Evolutionary conservation across 176 grass and related monocot species (phyloP).

Genomic region (Echinochloa phyllopogon): DNA sequence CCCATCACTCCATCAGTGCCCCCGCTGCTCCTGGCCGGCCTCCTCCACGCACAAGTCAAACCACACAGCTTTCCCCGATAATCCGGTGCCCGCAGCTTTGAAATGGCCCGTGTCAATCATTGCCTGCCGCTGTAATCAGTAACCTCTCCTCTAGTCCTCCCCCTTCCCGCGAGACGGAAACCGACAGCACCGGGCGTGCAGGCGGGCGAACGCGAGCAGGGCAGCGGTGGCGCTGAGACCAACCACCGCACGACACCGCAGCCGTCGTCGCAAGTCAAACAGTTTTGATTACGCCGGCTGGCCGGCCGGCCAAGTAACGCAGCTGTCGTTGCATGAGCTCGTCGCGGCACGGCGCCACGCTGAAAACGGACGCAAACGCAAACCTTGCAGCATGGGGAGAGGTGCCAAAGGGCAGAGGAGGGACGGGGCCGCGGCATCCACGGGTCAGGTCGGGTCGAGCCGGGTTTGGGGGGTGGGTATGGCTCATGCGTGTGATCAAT

Average conservation of each 20-base stretch:
- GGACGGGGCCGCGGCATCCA: background rate
- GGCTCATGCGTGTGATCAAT: constrained; percentile 48
- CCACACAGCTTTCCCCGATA: background rate
- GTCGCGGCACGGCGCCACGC: background rate
- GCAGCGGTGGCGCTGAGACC: background rate
- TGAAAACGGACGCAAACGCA: no score
- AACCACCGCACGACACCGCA: background rate
- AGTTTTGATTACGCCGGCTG: background rate
- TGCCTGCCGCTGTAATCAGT: background rate
- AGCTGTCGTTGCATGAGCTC: background rate
- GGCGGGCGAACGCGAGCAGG: background rate
- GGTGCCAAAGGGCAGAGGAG: background rate
- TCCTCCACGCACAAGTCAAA: constrained; percentile 38
- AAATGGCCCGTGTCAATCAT: constrained; percentile 39
- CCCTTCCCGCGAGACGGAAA: constrained; percentile 8
- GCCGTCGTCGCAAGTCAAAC: background rate
- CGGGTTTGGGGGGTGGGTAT: constrained; percentile 13
- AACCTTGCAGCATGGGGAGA: no score
- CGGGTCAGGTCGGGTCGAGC: background rate
- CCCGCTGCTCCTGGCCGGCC: background rate
- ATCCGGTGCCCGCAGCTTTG: constrained; percentile 1
- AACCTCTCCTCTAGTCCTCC: background rate
- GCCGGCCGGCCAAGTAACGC: background rate
- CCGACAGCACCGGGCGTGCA: constrained; percentile 13
- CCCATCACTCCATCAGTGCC: background rate